Conservation (phyloP, 129 eudicot species). For the Gnaphalium uliginosum region DNA sequence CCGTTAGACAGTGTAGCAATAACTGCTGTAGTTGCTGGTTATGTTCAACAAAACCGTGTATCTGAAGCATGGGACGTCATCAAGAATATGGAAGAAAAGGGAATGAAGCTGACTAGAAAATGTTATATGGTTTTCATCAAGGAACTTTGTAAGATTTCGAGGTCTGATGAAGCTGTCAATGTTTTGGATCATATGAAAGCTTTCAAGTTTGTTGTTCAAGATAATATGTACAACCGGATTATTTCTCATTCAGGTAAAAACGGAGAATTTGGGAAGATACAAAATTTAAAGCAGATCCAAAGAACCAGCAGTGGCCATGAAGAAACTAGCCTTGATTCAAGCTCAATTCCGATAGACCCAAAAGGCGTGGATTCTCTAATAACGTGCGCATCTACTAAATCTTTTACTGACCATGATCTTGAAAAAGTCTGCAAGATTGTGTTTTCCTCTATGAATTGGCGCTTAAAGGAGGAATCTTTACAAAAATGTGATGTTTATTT, state of each 20-base stretch:
- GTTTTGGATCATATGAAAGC: constrained; percentile 58
- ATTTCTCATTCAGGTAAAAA: constrained; percentile 50
- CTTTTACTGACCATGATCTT: constrained; percentile 41
- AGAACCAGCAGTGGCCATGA: constrained; percentile 3
- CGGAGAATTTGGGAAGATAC: constrained; percentile 41
- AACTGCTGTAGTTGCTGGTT: constrained; percentile 65
- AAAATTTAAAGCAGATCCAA: constrained; percentile 40
- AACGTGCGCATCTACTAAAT: constrained; percentile 12
- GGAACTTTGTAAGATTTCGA: constrained; percentile 65
- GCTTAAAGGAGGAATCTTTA: constrained; percentile 51
- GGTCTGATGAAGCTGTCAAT: constrained; percentile 54
- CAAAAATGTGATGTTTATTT: constrained; percentile 43
- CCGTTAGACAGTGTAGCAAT: constrained; percentile 61
- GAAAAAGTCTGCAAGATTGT: constrained; percentile 49
- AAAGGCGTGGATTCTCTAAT: constrained; percentile 10
- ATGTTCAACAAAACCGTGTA: constrained; percentile 52
- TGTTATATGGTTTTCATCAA: constrained; percentile 53
- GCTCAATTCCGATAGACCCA: constrained; percentile 21
- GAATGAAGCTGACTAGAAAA: constrained; percentile 55
- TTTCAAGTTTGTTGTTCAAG: constrained; percentile 38
- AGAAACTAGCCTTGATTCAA: constrained; percentile 23
- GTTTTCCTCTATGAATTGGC: constrained; percentile 66
- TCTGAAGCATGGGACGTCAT: constrained; percentile 67
- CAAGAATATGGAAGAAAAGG: constrained; percentile 61
- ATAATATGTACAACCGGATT: constrained; percentile 38